phyloP scores from a whole-genome alignment of 1,284 basidiomycete genomes.

The Malassezia obtusa region DNA sequence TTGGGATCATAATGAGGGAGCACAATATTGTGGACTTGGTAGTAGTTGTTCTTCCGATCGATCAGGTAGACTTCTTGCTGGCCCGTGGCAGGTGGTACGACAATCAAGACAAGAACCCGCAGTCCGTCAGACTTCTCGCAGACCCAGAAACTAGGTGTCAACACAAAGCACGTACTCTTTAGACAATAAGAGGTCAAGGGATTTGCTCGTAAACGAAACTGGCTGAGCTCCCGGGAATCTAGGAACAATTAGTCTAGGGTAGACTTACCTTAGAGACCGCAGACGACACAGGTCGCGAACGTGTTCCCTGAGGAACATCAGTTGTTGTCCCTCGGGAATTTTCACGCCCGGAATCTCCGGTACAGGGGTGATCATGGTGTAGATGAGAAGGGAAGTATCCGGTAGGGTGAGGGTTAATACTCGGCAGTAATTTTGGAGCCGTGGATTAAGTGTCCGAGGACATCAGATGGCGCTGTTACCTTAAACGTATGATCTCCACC shows the following conservation, averaged over 20 bases:
- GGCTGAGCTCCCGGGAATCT: constrained; percentile 16
- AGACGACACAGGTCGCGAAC: constrained; percentile 3
- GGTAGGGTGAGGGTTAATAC: too few species aligned
- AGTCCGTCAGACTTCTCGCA: constrained; percentile 99
- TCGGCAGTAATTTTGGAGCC: too few species aligned
- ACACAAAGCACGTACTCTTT: neutral
- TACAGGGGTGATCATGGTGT: neutral
- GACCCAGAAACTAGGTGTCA: constrained; percentile 67
- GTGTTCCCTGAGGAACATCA: constrained; percentile 10
- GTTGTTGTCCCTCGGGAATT: constrained; percentile 9
- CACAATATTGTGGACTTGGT: constrained; percentile 59
- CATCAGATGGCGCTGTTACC: too few species aligned
- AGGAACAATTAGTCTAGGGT: neutral
- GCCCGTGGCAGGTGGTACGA: constrained; percentile 52
- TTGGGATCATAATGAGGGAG: constrained; percentile 57
- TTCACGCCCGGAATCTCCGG: constrained; percentile 8
- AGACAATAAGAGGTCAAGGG: neutral
- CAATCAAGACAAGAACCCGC: constrained; percentile 75
- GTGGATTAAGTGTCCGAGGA: too few species aligned
- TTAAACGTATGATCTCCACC: too few species aligned
- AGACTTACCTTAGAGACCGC: neutral
- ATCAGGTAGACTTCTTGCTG: constrained; percentile 62
- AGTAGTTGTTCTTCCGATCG: constrained; percentile 85
- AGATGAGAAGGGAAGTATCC: too few species aligned
- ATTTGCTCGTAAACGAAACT: constrained; percentile 11